Evolutionary conservation across 2,329 filamentous ascomycete species (phyloP).

Genomic region (Talaromyces sp.): DNA sequence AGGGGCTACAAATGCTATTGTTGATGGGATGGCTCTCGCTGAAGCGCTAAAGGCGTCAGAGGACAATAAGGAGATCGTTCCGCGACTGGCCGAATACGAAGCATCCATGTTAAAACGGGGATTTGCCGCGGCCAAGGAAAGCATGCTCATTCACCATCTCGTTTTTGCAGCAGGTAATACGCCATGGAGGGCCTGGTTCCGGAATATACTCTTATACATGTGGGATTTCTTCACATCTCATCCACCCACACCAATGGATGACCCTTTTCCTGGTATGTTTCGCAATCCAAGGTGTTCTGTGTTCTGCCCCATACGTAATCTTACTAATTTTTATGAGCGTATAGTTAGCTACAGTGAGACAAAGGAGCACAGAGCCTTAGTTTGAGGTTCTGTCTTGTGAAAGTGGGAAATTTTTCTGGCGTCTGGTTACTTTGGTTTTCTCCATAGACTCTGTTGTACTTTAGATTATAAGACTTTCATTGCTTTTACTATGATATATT

Average conservation of each 20-base stretch:
- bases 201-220: background rate
- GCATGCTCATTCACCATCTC: background rate
- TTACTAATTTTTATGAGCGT: background rate
- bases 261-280: background rate
- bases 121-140: background rate
- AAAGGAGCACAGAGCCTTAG: no score
- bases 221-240: background rate
- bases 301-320: background rate
- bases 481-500: no score
- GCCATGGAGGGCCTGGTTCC: background rate
- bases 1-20: background rate
- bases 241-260: background rate
- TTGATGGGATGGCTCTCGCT: background rate
- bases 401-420: no score
- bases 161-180: background rate
- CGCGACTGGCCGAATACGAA: background rate
- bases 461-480: no score
- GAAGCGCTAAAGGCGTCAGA: background rate
- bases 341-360: background rate
- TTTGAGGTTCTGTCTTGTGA: no score
- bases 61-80: background rate
- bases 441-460: no score
- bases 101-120: background rate
- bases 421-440: no score
- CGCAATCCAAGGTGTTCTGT: background rate